These are phyloP conservation scores for Hortiboletus campestris DNA, from an alignment of 768 basidiomycete genomes.

Conservation along the genomic window DNA sequence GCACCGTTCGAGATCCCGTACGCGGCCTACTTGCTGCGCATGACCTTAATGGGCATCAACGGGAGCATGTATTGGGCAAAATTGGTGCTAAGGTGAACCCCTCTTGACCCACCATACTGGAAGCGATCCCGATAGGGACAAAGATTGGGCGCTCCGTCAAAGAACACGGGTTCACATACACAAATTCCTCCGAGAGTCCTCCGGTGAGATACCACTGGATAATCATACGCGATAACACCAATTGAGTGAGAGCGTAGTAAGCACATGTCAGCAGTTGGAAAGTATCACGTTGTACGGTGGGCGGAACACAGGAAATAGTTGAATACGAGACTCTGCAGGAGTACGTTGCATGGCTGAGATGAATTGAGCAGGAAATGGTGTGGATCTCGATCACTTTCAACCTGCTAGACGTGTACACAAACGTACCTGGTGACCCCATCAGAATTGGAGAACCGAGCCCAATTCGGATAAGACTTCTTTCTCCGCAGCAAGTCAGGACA, in stretches of 20 bases:
- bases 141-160: slow-evolving; percentile 47
- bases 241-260: slow-evolving; percentile 47
- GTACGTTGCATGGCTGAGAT: neutral
- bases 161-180: slow-evolving; percentile 46
- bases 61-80: slow-evolving; percentile 45
- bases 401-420: no score
- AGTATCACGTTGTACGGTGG: slow-evolving; percentile 33
- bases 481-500: no score
- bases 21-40: neutral
- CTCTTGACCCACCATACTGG: slow-evolving; percentile 38
- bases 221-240: slow-evolving; percentile 48
- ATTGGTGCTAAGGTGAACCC: slow-evolving; percentile 42
- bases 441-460: no score
- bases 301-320: slow-evolving; percentile 24
- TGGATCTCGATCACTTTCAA: neutral
- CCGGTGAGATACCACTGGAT: slow-evolving; percentile 43
- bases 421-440: no score
- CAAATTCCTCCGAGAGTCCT: slow-evolving; percentile 43
- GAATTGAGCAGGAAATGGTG: no score
- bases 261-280: slow-evolving; percentile 45
- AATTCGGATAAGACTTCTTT: no score
- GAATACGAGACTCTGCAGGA: slow-evolving; percentile 21
- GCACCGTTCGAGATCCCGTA: slow-evolving; percentile 22
- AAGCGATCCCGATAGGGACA: slow-evolving; percentile 50
- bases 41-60: slow-evolving; percentile 42